Evolutionary conservation across 2,329 filamentous ascomycete species (phyloP).

Genomic region (Zymoseptoria ardabiliae): DNA sequence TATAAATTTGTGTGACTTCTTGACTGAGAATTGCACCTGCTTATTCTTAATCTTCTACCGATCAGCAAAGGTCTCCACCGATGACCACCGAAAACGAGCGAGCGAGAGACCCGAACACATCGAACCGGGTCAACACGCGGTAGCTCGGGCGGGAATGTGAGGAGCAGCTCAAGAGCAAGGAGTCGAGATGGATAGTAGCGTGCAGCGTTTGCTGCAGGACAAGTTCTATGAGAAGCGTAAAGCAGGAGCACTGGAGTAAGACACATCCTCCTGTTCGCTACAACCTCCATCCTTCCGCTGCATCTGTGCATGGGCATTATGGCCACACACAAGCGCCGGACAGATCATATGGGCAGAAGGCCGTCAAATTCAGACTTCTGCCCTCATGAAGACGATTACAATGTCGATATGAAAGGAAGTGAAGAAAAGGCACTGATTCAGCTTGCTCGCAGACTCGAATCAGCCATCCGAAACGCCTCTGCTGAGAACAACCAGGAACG

Average conservation of each 20-base stretch:
- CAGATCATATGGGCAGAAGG: neutral
- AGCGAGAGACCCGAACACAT: neutral
- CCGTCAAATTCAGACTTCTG: neutral
- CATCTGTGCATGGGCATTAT: neutral
- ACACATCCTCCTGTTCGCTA: conserved; percentile 13
- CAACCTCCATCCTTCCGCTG: neutral
- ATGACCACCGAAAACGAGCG: neutral
- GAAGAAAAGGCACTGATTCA: conserved; percentile 14
- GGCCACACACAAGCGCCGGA: neutral
- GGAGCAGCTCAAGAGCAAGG: neutral
- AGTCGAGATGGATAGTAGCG: conserved; percentile 68
- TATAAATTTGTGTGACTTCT: neutral
- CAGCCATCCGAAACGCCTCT: conserved; percentile 77
- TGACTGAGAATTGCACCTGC: neutral
- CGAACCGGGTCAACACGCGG: neutral
- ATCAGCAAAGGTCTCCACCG: neutral
- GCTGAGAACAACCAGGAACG: conserved; percentile 67
- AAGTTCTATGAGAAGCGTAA: conserved; percentile 99
- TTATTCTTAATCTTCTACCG: neutral
- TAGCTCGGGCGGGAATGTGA: neutral
- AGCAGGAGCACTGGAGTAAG: conserved; percentile 89
- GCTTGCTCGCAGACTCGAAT: conserved; percentile 62
- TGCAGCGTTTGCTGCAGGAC: conserved; percentile 88
- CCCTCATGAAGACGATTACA: conserved; percentile 13
- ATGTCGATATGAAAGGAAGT: conserved; percentile 7